These are phyloP conservation scores for Pseudognaphalium luteoalbum DNA, from an alignment of 129 eudicot species.

Conservation along the genomic window DNA sequence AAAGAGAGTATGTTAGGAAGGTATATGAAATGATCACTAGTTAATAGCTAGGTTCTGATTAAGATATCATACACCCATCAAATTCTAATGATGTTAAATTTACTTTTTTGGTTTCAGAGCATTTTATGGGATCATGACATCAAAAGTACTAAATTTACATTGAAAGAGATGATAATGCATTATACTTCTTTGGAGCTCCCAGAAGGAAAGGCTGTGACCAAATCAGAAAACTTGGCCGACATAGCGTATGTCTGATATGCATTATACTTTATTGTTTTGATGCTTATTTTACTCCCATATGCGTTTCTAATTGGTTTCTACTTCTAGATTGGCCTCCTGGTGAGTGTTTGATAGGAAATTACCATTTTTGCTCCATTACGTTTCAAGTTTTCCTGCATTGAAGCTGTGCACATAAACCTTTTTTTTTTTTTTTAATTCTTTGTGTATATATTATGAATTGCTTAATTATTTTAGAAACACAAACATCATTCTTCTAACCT, in stretches of 20 bases:
- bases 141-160: conserved; percentile 74
- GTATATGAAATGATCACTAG: conserved; percentile 40
- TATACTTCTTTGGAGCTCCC: conserved; percentile 79
- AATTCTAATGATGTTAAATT: neutral
- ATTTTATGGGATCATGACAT: conserved; percentile 88
- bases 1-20: conserved; percentile 81
- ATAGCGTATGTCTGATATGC: conserved; percentile 57
- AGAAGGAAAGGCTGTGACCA: conserved; percentile 81
- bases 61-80: too few species aligned
- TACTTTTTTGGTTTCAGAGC: conserved; percentile 52
- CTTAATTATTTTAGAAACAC: too few species aligned
- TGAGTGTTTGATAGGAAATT: neutral
- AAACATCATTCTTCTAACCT: neutral
- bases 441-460: too few species aligned
- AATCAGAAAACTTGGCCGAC: conserved; percentile 71
- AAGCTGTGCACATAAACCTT: neutral
- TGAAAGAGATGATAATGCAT: conserved; percentile 87
- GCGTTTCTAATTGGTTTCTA: neutral
- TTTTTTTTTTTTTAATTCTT: neutral
- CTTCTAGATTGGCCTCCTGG: neutral
- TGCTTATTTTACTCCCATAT: neutral
- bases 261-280: neutral
- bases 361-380: neutral
- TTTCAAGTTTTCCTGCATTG: neutral
- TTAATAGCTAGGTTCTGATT: neutral